Percentiles rank a stretch among this genome's conserved stretches.
Evolutionary conservation across 2,329 filamentous ascomycete species (phyloP).

Genomic region (Mycosphaerelloides madeirae): DNA sequence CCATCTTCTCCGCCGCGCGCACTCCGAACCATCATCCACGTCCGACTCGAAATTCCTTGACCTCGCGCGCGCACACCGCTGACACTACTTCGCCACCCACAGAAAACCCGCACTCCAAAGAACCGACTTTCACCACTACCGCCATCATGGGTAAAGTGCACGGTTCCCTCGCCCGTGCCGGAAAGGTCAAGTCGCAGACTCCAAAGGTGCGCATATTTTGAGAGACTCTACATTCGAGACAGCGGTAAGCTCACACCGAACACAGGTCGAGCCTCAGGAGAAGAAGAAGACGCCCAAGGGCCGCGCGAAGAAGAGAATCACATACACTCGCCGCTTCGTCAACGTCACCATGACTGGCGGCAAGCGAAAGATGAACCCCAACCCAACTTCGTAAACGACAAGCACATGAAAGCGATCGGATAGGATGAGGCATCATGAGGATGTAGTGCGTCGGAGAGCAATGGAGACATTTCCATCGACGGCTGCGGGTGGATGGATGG

Average conservation of each 20-base stretch:
- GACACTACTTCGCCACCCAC: slow-evolving; percentile 18
- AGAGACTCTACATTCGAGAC: slow-evolving; percentile 3
- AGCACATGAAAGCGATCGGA: slow-evolving; percentile 6
- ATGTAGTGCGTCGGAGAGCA: not conserved
- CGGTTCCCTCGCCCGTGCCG: slow-evolving; percentile 90
- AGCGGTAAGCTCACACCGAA: slow-evolving; percentile 4
- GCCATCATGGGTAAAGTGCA: slow-evolving; percentile 86
- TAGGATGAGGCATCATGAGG: not conserved
- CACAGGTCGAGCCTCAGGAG: slow-evolving; percentile 81
- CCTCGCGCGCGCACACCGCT: slow-evolving; percentile 7
- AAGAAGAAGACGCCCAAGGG: slow-evolving; percentile 97
- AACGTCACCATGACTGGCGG: slow-evolving; percentile 96
- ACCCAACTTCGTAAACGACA: slow-evolving; percentile 61
- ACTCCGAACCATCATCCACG: not conserved
- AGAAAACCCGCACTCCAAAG: slow-evolving; percentile 11
- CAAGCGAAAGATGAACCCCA: slow-evolving; percentile 98
- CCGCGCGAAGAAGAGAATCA: slow-evolving; percentile 93
- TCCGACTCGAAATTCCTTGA: not conserved
- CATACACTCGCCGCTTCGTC: slow-evolving; percentile 96
- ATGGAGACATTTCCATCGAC: slow-evolving; percentile 4
- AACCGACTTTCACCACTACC: slow-evolving; percentile 28
- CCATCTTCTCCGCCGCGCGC: not conserved
- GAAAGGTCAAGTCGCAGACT: slow-evolving; percentile 97
- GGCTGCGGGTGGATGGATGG: too few species aligned
- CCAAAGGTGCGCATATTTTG: slow-evolving; percentile 64